A percentile compares a stretch with the other conserved stretches of the same genome.
phyloP scores from a whole-genome alignment of 208 protist species.

The Leishmania aethiopica region DNA sequence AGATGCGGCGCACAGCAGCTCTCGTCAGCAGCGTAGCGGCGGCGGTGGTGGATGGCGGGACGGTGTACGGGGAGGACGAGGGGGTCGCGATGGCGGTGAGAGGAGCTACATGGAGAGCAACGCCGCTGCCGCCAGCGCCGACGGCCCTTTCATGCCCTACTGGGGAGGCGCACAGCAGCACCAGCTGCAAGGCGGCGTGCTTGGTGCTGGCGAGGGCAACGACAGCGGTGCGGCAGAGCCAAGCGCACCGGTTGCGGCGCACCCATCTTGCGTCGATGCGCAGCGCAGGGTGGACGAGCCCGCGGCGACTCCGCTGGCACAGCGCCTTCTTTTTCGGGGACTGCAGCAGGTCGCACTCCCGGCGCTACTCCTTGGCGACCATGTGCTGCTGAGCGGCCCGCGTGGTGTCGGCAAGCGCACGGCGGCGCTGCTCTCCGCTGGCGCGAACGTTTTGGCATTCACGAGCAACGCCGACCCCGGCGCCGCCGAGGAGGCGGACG shows the following conservation, averaged over 20 bases:
- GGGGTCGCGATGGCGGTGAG: slow-evolving; percentile 5
- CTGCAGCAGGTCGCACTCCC: slow-evolving; percentile 68
- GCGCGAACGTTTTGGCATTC: slow-evolving; percentile 24
- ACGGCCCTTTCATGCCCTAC: background rate
- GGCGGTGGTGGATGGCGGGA: slow-evolving; percentile 11
- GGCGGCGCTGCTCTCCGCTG: slow-evolving; percentile 46
- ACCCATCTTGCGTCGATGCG: background rate
- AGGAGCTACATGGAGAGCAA: background rate
- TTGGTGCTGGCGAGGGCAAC: slow-evolving; percentile 1
- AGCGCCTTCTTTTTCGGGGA: slow-evolving; percentile 27
- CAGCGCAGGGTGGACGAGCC: background rate
- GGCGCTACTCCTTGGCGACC: slow-evolving; percentile 67
- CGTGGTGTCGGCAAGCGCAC: slow-evolving; percentile 58
- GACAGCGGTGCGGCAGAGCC: background rate
- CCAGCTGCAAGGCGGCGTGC: background rate
- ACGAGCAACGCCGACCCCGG: background rate
- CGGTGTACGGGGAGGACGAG: slow-evolving; percentile 8
- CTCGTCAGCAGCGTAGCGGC: background rate
- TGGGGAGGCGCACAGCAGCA: background rate
- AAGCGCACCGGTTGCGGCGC: background rate
- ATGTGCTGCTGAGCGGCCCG: slow-evolving; percentile 67
- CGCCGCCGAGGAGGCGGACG: background rate
- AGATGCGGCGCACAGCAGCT: background rate
- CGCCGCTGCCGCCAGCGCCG: background rate
- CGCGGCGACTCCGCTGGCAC: background rate